Evolutionary conservation across 306 rosid species (phyloP).

Genomic region (Quercus mongolica): DNA sequence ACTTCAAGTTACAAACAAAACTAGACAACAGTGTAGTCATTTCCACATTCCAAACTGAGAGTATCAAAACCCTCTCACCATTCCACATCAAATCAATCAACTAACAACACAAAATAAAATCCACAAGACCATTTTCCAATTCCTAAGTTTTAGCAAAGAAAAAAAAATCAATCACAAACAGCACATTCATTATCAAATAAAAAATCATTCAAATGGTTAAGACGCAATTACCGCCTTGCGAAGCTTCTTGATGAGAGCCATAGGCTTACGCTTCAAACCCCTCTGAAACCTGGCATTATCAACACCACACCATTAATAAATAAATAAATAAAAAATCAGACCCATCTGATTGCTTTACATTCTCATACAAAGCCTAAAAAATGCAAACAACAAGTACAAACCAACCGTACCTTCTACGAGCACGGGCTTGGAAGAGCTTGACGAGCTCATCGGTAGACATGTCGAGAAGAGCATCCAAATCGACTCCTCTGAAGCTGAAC

Average conservation of each 20-base stretch:
- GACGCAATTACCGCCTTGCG: conserved; percentile 69
- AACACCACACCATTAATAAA: neutral
- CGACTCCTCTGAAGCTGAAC: conserved; percentile 88
- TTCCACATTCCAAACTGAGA: too few species aligned
- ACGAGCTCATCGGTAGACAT: conserved; percentile 89
- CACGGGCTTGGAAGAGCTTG: conserved; percentile 79
- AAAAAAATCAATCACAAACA: neutral
- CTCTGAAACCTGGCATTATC: conserved; percentile 60
- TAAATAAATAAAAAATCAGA: neutral
- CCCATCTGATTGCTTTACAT: neutral
- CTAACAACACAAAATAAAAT: neutral
- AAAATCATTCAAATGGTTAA: too few species aligned
- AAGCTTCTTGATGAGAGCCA: conserved; percentile 94
- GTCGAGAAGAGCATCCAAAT: conserved; percentile 83
- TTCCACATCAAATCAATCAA: neutral
- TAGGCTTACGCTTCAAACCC: conserved; percentile 88
- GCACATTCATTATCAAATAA: neutral
- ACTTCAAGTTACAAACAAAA: neutral
- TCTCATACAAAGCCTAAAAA: too few species aligned
- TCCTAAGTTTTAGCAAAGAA: neutral
- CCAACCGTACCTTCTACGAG: conserved; percentile 65
- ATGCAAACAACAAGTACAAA: too few species aligned
- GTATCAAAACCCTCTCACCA: neutral
- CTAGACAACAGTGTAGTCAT: neutral
- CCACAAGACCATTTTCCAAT: too few species aligned